Base-by-base conservation (phyloP, 2,329 filamentous ascomycete species). In the Cladosporium oxysporum region DNA sequence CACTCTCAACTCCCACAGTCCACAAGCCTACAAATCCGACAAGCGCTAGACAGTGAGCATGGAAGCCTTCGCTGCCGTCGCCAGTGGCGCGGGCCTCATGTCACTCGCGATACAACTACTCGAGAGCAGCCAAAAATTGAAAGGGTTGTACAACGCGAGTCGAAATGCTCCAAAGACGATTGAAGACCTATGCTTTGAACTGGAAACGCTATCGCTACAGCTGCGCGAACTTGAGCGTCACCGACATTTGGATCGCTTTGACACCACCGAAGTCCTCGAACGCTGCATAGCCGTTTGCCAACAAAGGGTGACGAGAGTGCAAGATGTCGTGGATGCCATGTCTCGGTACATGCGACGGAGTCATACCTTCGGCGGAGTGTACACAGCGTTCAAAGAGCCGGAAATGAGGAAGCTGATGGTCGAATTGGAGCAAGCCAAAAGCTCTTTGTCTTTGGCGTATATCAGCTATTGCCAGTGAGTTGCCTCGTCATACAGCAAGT, bases 81-180 rank as follows among this genome's bases (percentile, higher is more conserved):
- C 65, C 37, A 62, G 68, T 14, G 66, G 50, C 3, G 65, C 62
- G 28, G 68, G 68, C 18, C 53, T 68, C 3, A 58, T 64, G 23
- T 66, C 66, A 2, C 58, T 69, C 4, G 65, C 58, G 11, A 53
- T 69, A 3, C 66, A 69, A 44, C 50, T 68, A 14, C 49, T 58
- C 14, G 68, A 68, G 16, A 65, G 65, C 44, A 55, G 58, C 26
- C 44, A 55, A 49, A 68, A 69, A 29, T 50, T 69, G 12, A 62
- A 58, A 16, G 44, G 33, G 1, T 58, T 69, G 18, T 58, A 64
- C 53, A 64, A 69, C n/a, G 65, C 66, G 16, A 59, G 62, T 11
- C 50, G n/a, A 16, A 37, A 59, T 52, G 62, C 62, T n/a, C 61
- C 64, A n/a, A 37, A 37, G 16, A 44, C 61, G 4, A 23, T 68